Evolutionary conservation across 805 yeast species (phyloP).

Genomic region (Phaffomyces opuntiae): DNA sequence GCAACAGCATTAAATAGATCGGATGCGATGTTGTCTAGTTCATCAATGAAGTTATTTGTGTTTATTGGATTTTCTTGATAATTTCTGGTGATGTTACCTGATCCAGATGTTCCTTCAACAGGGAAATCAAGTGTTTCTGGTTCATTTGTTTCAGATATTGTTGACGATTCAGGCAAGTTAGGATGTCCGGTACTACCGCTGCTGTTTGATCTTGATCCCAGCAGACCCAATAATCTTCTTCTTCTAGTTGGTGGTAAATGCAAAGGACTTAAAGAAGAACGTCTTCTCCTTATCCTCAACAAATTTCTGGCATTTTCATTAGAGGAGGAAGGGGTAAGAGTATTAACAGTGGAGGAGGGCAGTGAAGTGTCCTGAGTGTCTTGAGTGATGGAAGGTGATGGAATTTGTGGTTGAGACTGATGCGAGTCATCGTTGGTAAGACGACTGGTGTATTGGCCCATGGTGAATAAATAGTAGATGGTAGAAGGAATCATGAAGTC

Average conservation of each 20-base stretch:
- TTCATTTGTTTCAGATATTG: background rate
- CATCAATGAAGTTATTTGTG: conserved; percentile 13
- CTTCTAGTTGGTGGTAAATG: conserved; percentile 16
- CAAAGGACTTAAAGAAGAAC: conserved; percentile 15
- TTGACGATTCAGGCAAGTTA: background rate
- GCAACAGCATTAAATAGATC: conserved; percentile 12
- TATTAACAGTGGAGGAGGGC: too few species aligned
- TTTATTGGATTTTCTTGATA: background rate
- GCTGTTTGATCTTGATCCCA: conserved; percentile 7
- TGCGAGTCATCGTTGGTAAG: too few species aligned
- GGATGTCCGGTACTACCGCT: background rate
- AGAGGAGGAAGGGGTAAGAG: background rate
- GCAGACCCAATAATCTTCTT: conserved; percentile 17
- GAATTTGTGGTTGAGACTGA: too few species aligned
- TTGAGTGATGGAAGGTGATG: too few species aligned
- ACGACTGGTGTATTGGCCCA: too few species aligned
- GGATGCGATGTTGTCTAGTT: conserved; percentile 18
- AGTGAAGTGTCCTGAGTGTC: too few species aligned
- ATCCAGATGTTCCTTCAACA: conserved; percentile 6
- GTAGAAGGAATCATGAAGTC: too few species aligned
- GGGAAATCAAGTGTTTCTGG: background rate
- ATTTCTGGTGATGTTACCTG: conserved; percentile 2
- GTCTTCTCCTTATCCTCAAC: conserved; percentile 17
- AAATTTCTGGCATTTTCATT: background rate
- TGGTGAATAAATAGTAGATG: too few species aligned